A percentile compares a stretch with the other conserved stretches of the same genome.
Evolutionary conservation across 768 basidiomycete species (phyloP).

Genomic region (Astraeus odoratus): DNA sequence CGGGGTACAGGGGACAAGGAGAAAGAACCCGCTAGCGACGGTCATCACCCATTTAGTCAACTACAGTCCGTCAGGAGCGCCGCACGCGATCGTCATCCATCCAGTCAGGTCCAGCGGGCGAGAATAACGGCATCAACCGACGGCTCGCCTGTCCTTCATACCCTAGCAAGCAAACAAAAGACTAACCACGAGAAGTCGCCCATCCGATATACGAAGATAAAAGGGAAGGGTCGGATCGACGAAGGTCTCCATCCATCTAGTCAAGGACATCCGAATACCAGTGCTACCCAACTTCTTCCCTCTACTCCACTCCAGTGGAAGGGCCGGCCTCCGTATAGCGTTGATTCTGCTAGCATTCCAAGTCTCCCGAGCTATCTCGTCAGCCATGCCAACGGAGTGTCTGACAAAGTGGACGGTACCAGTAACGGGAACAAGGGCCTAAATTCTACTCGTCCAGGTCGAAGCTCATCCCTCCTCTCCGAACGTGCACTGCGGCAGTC

Average conservation of each 20-base stretch:
- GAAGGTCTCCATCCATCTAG: slow-evolving; percentile 12
- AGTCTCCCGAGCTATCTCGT: too few relatives aligned
- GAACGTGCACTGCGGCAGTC: too few relatives aligned
- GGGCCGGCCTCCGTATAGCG: too few relatives aligned
- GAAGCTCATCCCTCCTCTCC: too few relatives aligned
- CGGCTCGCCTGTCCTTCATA: background rate
- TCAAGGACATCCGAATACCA: slow-evolving; percentile 2
- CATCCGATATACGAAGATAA: too few relatives aligned
- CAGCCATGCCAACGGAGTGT: too few relatives aligned
- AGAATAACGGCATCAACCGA: background rate
- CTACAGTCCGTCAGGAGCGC: background rate
- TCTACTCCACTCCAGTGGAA: slow-evolving; percentile 6
- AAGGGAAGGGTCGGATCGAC: background rate
- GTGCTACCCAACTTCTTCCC: slow-evolving; percentile 4
- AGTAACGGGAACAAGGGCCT: too few relatives aligned
- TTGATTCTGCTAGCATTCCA: too few relatives aligned
- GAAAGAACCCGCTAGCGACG: background rate
- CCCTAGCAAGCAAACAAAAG: background rate
- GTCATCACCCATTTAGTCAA: slow-evolving; percentile 16
- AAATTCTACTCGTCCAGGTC: too few relatives aligned
- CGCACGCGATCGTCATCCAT: slow-evolving; percentile 7
- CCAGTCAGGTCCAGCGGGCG: slow-evolving; percentile 2
- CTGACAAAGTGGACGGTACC: too few relatives aligned
- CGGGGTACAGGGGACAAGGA: too few relatives aligned
- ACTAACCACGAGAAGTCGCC: too few relatives aligned